Evolutionary conservation across 2,329 filamentous ascomycete genomes (phyloP).

Genomic region (Pestalotiopsis sp.): DNA sequence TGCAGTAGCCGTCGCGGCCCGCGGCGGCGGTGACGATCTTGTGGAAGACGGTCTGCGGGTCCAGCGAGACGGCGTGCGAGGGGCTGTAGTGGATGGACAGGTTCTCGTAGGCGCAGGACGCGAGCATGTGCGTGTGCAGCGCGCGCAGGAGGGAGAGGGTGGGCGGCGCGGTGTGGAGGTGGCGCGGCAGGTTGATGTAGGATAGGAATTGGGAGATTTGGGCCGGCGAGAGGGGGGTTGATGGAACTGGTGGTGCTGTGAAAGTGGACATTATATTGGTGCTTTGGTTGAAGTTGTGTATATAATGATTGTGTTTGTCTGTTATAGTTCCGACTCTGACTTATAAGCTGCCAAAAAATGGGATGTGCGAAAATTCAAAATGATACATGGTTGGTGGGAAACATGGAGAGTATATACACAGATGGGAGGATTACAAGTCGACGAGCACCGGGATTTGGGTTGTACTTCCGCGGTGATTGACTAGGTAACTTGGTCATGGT

Average conservation of each 20-base stretch:
- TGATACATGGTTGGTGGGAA: too few species aligned
- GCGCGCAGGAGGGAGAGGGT: slow-evolving; percentile 20
- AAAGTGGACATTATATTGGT: not conserved
- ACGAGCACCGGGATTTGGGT: too few species aligned
- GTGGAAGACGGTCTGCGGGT: slow-evolving; percentile 48
- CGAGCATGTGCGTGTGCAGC: slow-evolving; percentile 20
- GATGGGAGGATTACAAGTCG: too few species aligned
- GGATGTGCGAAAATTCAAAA: too few species aligned
- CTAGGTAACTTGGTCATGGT: too few species aligned
- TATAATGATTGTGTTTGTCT: too few species aligned
- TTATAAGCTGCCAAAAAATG: too few species aligned
- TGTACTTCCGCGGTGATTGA: too few species aligned
- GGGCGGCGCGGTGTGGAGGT: slow-evolving; percentile 19
- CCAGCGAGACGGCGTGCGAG: slow-evolving; percentile 41
- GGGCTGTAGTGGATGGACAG: slow-evolving; percentile 50
- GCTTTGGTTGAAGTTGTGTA: too few species aligned
- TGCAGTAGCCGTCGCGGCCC: slow-evolving; percentile 61
- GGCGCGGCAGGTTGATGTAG: slow-evolving; percentile 3
- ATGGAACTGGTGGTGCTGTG: not conserved
- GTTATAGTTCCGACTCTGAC: too few species aligned
- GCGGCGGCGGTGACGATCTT: slow-evolving; percentile 49
- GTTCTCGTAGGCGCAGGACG: slow-evolving; percentile 9
- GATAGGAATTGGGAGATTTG: slow-evolving; percentile 5
- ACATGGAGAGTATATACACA: too few species aligned
- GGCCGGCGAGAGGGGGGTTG: not conserved